Percentiles rank a stretch among this genome's conserved stretches.
Conservation (phyloP, 306 rosid species). For the Trifolium dubium region DNA sequence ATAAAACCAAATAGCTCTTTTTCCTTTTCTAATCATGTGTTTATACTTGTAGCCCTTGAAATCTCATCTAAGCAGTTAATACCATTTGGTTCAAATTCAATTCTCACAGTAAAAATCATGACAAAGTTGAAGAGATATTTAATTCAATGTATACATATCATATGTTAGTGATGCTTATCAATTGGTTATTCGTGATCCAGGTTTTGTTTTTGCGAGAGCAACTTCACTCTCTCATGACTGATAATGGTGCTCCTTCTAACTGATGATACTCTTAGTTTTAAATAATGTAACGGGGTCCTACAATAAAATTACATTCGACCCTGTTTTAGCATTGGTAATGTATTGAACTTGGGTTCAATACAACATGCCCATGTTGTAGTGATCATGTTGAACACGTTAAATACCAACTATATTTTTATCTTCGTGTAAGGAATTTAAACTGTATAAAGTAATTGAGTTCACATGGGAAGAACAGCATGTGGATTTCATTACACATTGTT, state of each 20-base stretch:
- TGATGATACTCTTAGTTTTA: slow-evolving; percentile 28
- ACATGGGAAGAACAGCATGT: slow-evolving; percentile 28
- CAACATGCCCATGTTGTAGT: slow-evolving; percentile 25
- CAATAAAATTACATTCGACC: background rate
- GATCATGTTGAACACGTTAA: background rate
- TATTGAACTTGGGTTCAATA: slow-evolving; percentile 22
- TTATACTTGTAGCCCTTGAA: slow-evolving; percentile 18
- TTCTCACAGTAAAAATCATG: slow-evolving; percentile 4
- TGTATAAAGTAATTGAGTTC: background rate
- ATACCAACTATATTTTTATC: background rate
- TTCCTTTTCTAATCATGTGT: slow-evolving; percentile 1
- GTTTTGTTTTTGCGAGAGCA: slow-evolving; percentile 73
- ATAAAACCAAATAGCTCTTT: background rate
- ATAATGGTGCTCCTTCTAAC: slow-evolving; percentile 46
- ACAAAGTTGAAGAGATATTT: background rate
- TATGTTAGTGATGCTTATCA: slow-evolving; percentile 10
- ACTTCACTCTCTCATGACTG: slow-evolving; percentile 68
- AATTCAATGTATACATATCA: slow-evolving; percentile 6
- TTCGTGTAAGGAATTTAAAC: slow-evolving; percentile 12
- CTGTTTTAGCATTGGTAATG: slow-evolving; percentile 16
- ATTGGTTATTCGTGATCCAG: slow-evolving; percentile 49
- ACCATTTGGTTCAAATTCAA: slow-evolving; percentile 21
- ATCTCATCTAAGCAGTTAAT: slow-evolving; percentile 20
- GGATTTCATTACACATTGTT: background rate
- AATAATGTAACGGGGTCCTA: slow-evolving; percentile 4